phyloP scores from a whole-genome alignment of 1,284 basidiomycete species.

The Puccinia coronata region DNA sequence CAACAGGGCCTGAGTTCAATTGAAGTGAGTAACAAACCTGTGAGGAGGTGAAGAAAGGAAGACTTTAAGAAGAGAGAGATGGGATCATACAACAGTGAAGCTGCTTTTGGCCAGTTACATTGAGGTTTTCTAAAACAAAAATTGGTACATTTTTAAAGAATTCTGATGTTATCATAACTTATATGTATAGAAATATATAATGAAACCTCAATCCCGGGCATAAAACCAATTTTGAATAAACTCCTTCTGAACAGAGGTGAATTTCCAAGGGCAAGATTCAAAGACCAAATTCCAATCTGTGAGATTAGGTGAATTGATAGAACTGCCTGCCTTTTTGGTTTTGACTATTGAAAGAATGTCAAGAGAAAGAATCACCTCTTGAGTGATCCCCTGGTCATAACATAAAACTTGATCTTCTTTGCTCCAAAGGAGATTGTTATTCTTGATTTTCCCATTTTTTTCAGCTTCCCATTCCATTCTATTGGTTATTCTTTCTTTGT shows the following conservation, averaged over 20 bases:
- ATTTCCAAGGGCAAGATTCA: constrained; percentile 5
- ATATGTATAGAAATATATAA: no score
- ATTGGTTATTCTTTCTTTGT: background rate
- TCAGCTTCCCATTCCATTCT: background rate
- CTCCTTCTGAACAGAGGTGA: background rate
- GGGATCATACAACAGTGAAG: no score
- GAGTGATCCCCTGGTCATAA: background rate
- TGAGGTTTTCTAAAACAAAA: no score
- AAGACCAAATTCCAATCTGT: background rate
- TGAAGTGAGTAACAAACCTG: no score
- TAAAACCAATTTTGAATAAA: background rate
- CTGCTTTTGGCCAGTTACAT: no score
- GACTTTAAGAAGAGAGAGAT: no score
- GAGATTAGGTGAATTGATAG: background rate
- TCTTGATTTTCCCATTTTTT: background rate
- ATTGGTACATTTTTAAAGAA: no score
- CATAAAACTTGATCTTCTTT: background rate
- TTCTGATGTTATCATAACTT: no score
- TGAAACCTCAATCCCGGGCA: no score
- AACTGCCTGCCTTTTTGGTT: background rate
- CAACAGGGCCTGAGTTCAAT: no score
- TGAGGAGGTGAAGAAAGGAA: no score
- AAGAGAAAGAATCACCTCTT: background rate
- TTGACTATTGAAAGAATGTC: background rate
- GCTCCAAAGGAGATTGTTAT: background rate